Percentiles rank a stretch among this genome's conserved stretches.
These are phyloP conservation scores for Phytophthora quininea DNA, from an alignment of 352 stramenopile species.

Conservation along the genomic window DNA sequence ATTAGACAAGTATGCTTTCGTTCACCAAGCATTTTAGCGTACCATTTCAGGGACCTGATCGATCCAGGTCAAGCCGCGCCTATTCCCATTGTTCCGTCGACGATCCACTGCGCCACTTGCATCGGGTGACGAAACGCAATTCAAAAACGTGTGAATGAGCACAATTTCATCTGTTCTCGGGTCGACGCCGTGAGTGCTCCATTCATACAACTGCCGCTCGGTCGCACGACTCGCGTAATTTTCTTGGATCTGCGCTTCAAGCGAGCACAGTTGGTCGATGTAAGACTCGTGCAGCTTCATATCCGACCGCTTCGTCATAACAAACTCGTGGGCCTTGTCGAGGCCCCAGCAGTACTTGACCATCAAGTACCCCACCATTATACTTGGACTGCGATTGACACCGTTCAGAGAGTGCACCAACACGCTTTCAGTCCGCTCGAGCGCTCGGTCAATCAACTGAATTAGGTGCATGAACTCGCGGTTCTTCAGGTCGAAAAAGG, in stretches of 20 bases:
- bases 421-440: conserved; percentile 86
- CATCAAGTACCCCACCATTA: conserved; percentile 93
- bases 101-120: conserved; percentile 11
- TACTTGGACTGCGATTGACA: conserved; percentile 76
- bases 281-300: conserved; percentile 85
- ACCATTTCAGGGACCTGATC: conserved; percentile 73
- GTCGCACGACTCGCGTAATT: conserved; percentile 46
- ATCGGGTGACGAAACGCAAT: conserved; percentile 39
- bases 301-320: conserved; percentile 87
- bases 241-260: conserved; percentile 71
- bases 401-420: conserved; percentile 90
- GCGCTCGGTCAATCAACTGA: conserved; percentile 78
- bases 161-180: conserved; percentile 69
- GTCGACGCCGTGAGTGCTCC: conserved; percentile 50
- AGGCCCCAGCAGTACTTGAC: conserved; percentile 92
- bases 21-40: too few species aligned
- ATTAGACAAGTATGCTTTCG: too few species aligned
- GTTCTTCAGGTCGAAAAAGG: conserved; percentile 87
- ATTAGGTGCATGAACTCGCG: conserved; percentile 83
- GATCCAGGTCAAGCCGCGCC: conserved; percentile 70
- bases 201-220: conserved; percentile 79
- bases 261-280: conserved; percentile 68
- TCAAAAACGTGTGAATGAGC: conserved; percentile 83
- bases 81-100: conserved; percentile 19
- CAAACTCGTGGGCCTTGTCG: conserved; percentile 92